These are phyloP conservation scores for Torulaspora quercuum DNA, from an alignment of 805 yeast genomes.

Conservation along the genomic window DNA sequence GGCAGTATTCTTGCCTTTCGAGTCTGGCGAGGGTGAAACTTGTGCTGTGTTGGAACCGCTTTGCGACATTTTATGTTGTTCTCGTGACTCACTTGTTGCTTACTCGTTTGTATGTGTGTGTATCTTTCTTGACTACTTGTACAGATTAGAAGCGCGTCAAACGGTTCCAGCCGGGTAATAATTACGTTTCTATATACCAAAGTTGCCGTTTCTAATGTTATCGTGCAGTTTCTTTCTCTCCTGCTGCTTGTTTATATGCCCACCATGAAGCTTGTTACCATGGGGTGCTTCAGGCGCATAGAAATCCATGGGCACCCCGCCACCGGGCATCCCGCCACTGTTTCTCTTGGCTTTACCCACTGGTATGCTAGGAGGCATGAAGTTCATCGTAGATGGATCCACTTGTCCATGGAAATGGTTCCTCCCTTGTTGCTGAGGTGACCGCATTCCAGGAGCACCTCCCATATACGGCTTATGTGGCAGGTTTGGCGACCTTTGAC, in stretches of 20 bases:
- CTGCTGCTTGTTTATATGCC: conserved; percentile 35
- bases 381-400: neutral
- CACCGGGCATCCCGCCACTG: neutral
- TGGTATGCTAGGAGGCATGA: too few relatives aligned
- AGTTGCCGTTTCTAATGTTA: conserved; percentile 61
- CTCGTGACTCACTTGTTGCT: too few relatives aligned
- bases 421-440: neutral
- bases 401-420: conserved; percentile 1
- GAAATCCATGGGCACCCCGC: neutral
- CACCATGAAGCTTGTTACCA: conserved; percentile 48
- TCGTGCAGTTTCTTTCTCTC: conserved; percentile 59
- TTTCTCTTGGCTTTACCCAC: neutral
- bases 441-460: too few relatives aligned
- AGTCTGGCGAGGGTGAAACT: conserved; percentile 4
- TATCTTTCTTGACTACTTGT: too few relatives aligned
- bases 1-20: conserved; percentile 5
- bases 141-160: too few relatives aligned
- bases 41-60: conserved; percentile 4
- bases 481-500: too few relatives aligned
- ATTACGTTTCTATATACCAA: conserved; percentile 51
- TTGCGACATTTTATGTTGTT: conserved; percentile 8
- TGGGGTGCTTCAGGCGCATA: conserved; percentile 9
- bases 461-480: neutral
- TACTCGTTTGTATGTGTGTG: conserved; percentile 1
- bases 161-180: too few relatives aligned